Conservation (phyloP, 805 yeast genomes). For the Suhomyces canberraensis region DNA sequence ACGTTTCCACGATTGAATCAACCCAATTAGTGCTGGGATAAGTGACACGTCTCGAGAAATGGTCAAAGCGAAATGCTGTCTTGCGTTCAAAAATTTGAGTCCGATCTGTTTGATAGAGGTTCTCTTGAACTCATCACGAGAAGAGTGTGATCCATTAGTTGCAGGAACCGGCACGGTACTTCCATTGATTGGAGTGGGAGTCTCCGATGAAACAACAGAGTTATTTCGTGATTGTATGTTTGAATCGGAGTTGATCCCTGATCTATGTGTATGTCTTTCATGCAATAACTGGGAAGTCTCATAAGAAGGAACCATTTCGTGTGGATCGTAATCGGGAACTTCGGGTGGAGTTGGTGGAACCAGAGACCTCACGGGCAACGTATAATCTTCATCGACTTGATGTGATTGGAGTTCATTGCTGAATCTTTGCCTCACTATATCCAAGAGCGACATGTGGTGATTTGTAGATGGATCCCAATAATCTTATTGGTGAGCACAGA, state of each 20-base stretch:
- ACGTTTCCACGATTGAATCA: conserved; percentile 42
- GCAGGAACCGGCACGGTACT: neutral
- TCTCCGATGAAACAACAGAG: neutral
- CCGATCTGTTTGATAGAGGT: conserved; percentile 54
- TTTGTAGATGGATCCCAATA: no score
- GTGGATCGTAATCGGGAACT: conserved; percentile 19
- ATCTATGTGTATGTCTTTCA: conserved; percentile 6
- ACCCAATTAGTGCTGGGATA: conserved; percentile 60
- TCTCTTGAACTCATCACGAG: conserved; percentile 13
- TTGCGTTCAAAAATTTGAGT: conserved; percentile 65
- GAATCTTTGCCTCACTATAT: conserved; percentile 23
- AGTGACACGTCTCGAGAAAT: conserved; percentile 77
- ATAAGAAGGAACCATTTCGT: conserved; percentile 40
- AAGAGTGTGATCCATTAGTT: neutral
- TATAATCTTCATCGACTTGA: conserved; percentile 32
- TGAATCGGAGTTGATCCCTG: neutral
- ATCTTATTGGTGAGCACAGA: no score
- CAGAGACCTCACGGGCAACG: conserved; percentile 8
- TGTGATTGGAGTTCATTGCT: conserved; percentile 26
- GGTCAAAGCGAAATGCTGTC: conserved; percentile 73
- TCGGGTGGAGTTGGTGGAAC: neutral
- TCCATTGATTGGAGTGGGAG: neutral
- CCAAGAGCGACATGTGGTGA: conserved; percentile 20
- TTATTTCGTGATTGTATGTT: neutral
- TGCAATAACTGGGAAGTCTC: conserved; percentile 37